Conservation (phyloP, 768 basidiomycete species). For the Strobilomyces confusus region DNA sequence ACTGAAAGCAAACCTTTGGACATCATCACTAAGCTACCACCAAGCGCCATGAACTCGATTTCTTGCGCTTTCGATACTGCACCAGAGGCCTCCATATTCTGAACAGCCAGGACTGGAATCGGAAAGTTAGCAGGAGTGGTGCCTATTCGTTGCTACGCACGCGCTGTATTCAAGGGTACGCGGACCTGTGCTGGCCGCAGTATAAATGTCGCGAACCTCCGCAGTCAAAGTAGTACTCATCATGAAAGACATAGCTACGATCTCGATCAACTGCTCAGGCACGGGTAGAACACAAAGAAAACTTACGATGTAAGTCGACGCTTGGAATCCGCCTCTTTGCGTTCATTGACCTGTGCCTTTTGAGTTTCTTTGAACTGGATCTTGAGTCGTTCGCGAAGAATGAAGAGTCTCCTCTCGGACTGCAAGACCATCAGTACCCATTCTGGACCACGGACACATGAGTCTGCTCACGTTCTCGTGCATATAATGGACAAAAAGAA, state of each 20-base stretch:
- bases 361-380: constrained; percentile 66
- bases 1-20: constrained; percentile 53
- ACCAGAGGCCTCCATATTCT: constrained; percentile 84
- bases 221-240: constrained; percentile 40
- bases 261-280: not conserved
- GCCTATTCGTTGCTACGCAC: constrained; percentile 27
- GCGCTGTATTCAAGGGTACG: constrained; percentile 75
- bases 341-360: constrained; percentile 72
- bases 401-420: constrained; percentile 62
- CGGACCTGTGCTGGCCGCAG: constrained; percentile 54
- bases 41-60: constrained; percentile 84
- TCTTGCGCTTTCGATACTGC: constrained; percentile 71
- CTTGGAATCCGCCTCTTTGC: constrained; percentile 75
- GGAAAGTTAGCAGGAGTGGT: not conserved
- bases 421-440: constrained; percentile 3
- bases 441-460: not conserved
- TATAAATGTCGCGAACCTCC: constrained; percentile 11
- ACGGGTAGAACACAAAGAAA: constrained; percentile 21
- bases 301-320: constrained; percentile 74
- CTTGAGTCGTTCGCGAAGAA: constrained; percentile 71
- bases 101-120: constrained; percentile 67
- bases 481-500: constrained; percentile 73
- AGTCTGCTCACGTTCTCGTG: constrained; percentile 48
- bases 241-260: constrained; percentile 70
- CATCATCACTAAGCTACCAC: constrained; percentile 85